phyloP scores from a whole-genome alignment of 1,284 basidiomycete genomes.

The Boletus mariae region DNA sequence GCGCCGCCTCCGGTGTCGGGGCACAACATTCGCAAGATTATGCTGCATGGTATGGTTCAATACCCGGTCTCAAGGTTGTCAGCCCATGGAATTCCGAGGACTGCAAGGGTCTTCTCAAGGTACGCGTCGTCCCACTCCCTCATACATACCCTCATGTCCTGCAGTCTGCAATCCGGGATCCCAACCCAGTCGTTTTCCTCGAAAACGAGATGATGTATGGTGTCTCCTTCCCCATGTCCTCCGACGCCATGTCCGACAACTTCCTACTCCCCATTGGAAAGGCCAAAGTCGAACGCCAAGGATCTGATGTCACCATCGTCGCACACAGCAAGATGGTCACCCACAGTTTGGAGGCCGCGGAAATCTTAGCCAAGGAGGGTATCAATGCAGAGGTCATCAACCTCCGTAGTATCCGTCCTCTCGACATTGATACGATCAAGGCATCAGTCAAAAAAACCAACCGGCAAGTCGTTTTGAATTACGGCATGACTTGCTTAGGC shows the following conservation, averaged over 20 bases:
- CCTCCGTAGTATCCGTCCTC: slow-evolving; percentile 89
- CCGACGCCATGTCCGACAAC: slow-evolving; percentile 93
- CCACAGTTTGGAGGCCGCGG: slow-evolving; percentile 90
- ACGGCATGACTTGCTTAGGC: background rate
- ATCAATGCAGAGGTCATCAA: slow-evolving; percentile 99
- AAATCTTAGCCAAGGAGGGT: slow-evolving; percentile 90
- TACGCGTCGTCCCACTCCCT: slow-evolving; percentile 29
- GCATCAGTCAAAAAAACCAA: slow-evolving; percentile 98
- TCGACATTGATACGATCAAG: slow-evolving; percentile 97
- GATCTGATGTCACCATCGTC: slow-evolving; percentile 92
- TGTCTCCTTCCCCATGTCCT: slow-evolving; percentile 91
- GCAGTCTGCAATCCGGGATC: slow-evolving; percentile 94
- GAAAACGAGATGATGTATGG: slow-evolving; percentile 99
- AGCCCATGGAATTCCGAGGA: slow-evolving; percentile 97
- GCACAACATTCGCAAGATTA: slow-evolving; percentile 95
- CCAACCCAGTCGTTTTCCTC: slow-evolving; percentile 97
- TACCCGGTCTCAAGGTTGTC: slow-evolving; percentile 97
- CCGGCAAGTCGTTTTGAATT: slow-evolving; percentile 46
- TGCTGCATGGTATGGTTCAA: slow-evolving; percentile 91
- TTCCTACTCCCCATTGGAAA: slow-evolving; percentile 97
- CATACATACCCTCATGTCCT: slow-evolving; percentile 7
- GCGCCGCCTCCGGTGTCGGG: slow-evolving; percentile 94
- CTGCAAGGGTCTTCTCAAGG: slow-evolving; percentile 97
- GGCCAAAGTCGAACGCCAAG: slow-evolving; percentile 92
- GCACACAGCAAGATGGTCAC: slow-evolving; percentile 97